Evolutionary conservation across 371 early-diverging fungal species (phyloP).

Genomic region (Apophysomyces trapeziformis): DNA sequence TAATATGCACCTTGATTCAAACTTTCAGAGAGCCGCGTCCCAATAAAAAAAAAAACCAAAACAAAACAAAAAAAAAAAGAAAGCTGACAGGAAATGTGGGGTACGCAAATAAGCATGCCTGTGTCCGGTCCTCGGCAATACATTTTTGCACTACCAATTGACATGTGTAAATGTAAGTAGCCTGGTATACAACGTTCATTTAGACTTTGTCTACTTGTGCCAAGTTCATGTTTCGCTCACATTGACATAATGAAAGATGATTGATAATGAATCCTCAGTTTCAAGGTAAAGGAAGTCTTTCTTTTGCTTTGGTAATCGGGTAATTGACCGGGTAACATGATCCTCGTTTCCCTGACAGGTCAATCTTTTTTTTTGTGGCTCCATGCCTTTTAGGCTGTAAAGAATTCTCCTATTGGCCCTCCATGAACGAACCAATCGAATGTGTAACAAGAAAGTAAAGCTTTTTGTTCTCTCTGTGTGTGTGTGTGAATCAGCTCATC

Average conservation of each 20-base stretch:
- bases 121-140: constrained; percentile 3
- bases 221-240: too few relatives aligned
- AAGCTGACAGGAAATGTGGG: too few relatives aligned
- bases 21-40: too few relatives aligned
- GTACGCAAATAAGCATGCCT: background rate
- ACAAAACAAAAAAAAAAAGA: too few relatives aligned
- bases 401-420: background rate
- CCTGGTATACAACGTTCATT: too few relatives aligned
- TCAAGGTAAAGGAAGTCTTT: background rate
- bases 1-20: too few relatives aligned
- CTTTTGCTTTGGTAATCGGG: background rate
- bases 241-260: too few relatives aligned
- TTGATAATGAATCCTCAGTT: too few relatives aligned
- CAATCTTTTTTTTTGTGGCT: background rate
- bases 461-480: background rate
- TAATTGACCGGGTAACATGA: background rate
- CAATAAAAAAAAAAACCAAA: too few relatives aligned
- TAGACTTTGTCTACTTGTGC: too few relatives aligned
- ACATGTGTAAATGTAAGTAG: background rate
- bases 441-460: background rate
- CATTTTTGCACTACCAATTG: background rate
- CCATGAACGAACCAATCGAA: constrained; percentile 4
- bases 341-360: constrained; percentile 2
- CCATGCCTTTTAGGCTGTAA: background rate
- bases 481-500: background rate